These are phyloP conservation scores for Hypsizygus marmoreus DNA, from an alignment of 768 basidiomycete species.

Conservation along the genomic window DNA sequence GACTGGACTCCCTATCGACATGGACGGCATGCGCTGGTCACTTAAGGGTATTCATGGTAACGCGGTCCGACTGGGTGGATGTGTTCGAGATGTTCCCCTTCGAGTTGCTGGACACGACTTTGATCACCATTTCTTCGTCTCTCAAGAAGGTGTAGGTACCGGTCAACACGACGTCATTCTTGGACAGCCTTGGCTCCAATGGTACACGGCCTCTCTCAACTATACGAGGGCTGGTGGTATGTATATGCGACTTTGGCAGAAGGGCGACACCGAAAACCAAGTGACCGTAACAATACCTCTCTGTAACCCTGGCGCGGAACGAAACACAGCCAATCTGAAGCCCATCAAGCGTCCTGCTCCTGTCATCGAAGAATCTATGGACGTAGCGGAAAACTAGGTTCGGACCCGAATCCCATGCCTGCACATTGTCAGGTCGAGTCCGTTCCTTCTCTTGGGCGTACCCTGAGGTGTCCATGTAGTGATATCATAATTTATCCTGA, in stretches of 20 bases:
- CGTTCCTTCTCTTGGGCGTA: slow-evolving; percentile 15
- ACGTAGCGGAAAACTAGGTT: slow-evolving; percentile 13
- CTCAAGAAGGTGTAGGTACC: background rate
- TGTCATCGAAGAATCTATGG: background rate
- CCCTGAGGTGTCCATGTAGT: too few relatives aligned
- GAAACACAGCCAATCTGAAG: background rate
- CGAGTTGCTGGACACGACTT: slow-evolving; percentile 19
- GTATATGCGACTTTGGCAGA: slow-evolving; percentile 18
- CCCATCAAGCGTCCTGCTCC: background rate
- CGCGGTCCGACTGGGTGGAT: slow-evolving; percentile 16
- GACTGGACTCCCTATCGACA: slow-evolving; percentile 12
- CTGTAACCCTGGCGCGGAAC: background rate
- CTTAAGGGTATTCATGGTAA: slow-evolving; percentile 24
- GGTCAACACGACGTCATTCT: slow-evolving; percentile 20
- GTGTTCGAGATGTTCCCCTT: slow-evolving; percentile 16
- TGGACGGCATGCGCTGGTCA: slow-evolving; percentile 25
- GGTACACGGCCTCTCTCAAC: slow-evolving; percentile 18
- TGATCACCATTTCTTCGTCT: slow-evolving; percentile 29
- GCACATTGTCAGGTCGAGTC: slow-evolving; percentile 1
- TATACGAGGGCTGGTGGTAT: slow-evolving; percentile 13
- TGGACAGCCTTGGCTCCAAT: slow-evolving; percentile 25
- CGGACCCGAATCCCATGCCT: slow-evolving; percentile 8
- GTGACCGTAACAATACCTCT: slow-evolving; percentile 13
- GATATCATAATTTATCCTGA: too few relatives aligned
- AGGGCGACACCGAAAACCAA: slow-evolving; percentile 7